Conservation (phyloP, 208 protist genomes). For the Acanthamoeba comandoni region DNA sequence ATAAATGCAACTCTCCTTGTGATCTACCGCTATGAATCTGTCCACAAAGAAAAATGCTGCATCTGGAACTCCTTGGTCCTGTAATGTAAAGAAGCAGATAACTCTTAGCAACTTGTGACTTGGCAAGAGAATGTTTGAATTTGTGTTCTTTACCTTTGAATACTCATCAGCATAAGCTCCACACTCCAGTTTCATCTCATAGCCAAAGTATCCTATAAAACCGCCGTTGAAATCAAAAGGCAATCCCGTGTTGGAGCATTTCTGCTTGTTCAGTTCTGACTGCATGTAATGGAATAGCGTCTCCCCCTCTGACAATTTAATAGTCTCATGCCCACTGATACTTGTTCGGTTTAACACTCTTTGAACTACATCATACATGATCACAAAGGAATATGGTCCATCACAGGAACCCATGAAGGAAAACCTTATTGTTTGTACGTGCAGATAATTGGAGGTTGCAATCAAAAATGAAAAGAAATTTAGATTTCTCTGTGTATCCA, state of each 20-base stretch:
- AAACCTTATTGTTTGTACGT: not conserved
- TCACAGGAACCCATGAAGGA: constrained; percentile 4
- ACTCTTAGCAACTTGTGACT: too few relatives aligned
- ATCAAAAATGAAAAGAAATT: too few relatives aligned
- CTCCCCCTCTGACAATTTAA: too few relatives aligned
- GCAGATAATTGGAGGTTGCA: not conserved
- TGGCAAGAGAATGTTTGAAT: too few relatives aligned
- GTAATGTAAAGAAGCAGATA: too few relatives aligned
- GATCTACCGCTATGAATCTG: constrained; percentile 40
- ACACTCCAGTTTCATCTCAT: constrained; percentile 73
- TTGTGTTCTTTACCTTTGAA: too few relatives aligned
- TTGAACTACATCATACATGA: too few relatives aligned
- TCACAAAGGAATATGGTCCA: not conserved
- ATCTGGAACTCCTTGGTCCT: too few relatives aligned
- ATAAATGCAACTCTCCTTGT: not conserved
- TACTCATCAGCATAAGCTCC: not conserved
- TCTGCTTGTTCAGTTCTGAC: constrained; percentile 3
- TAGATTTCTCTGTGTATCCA: too few relatives aligned
- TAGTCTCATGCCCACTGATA: too few relatives aligned
- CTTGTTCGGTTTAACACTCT: too few relatives aligned
- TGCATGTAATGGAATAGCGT: constrained; percentile 18
- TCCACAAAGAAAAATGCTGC: constrained; percentile 54
- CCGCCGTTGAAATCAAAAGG: constrained; percentile 50
- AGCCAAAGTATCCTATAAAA: constrained; percentile 71
- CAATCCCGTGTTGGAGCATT: not conserved